phyloP scores from a whole-genome alignment of 179 eudicot genomes.

The Gypsophila paniculata region DNA sequence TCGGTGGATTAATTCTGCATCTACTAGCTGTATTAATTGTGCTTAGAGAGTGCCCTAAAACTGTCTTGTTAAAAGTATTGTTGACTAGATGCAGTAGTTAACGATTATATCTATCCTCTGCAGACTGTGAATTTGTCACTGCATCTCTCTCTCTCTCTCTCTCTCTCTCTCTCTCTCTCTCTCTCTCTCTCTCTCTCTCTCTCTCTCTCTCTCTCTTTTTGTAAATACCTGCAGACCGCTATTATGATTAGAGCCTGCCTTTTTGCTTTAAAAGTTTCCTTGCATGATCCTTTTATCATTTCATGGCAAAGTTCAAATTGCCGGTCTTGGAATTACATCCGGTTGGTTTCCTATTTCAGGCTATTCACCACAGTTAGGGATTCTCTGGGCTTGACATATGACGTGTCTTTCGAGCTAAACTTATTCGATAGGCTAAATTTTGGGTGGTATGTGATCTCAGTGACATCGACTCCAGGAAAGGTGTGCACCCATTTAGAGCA shows the following conservation, averaged over 20 bases:
- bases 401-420: conserved; percentile 90
- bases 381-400: conserved; percentile 96
- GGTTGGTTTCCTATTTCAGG: conserved; percentile 38
- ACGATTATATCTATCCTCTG: too few species aligned
- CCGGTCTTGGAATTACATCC: conserved; percentile 8
- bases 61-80: too few species aligned
- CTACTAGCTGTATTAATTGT: too few species aligned
- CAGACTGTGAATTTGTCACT: too few species aligned
- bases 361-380: conserved; percentile 97
- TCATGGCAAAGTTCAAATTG: background rate
- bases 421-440: conserved; percentile 88
- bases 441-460: conserved; percentile 99
- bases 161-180: too few species aligned
- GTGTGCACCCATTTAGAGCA: conserved; percentile 35
- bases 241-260: background rate
- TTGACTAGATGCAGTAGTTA: too few species aligned
- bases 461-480: conserved; percentile 97
- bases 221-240: background rate
- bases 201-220: too few species aligned
- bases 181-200: too few species aligned
- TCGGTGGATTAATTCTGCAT: too few species aligned
- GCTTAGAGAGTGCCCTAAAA: too few species aligned
- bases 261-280: background rate
- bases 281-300: background rate
- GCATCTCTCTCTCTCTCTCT: too few species aligned